Percentiles rank a stretch among this genome's conserved stretches.
These are phyloP conservation scores for Tremellales sp. DNA, from an alignment of 1,284 basidiomycete species.

Conservation along the genomic window DNA sequence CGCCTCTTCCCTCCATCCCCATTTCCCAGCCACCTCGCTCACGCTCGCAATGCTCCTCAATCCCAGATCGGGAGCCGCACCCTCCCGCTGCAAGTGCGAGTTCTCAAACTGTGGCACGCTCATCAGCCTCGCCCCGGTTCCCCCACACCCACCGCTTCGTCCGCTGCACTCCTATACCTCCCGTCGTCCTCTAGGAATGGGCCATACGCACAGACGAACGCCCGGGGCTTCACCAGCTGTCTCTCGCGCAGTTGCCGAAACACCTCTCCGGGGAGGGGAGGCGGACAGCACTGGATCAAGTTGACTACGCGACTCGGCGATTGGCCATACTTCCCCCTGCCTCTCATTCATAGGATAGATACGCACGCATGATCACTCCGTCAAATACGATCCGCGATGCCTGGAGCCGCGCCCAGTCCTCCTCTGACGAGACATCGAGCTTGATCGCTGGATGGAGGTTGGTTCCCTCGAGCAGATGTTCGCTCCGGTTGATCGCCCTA, in stretches of 20 bases:
- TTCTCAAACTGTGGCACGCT: conserved; percentile 28
- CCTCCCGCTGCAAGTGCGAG: conserved; percentile 23
- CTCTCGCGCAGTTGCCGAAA: conserved; percentile 27
- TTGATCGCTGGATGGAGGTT: conserved; percentile 15
- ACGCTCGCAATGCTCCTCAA: conserved; percentile 28
- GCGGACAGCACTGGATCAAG: conserved; percentile 37
- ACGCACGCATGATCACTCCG: conserved; percentile 27
- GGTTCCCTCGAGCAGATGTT: too few species aligned
- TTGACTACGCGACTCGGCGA: conserved; percentile 30
- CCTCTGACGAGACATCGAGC: conserved; percentile 18
- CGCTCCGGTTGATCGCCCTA: too few species aligned
- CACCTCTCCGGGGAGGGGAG: conserved; percentile 28
- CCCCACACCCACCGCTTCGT: conserved; percentile 28
- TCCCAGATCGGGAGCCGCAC: conserved; percentile 28
- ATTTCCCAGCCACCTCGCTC: conserved; percentile 23
- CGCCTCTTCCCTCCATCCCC: conserved; percentile 31
- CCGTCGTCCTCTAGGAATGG: conserved; percentile 37
- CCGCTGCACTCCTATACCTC: conserved; percentile 25
- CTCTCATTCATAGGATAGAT: too few species aligned
- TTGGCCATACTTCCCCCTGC: not conserved
- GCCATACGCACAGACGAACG: conserved; percentile 38
- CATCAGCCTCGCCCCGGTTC: not conserved
- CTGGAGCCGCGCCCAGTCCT: conserved; percentile 13
- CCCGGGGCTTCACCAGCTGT: conserved; percentile 12
- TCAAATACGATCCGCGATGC: too few species aligned